A percentile compares a stretch with the other conserved stretches of the same genome.
Evolutionary conservation across 257 asterid species (phyloP).

Genomic region (Apocynum venetum): DNA sequence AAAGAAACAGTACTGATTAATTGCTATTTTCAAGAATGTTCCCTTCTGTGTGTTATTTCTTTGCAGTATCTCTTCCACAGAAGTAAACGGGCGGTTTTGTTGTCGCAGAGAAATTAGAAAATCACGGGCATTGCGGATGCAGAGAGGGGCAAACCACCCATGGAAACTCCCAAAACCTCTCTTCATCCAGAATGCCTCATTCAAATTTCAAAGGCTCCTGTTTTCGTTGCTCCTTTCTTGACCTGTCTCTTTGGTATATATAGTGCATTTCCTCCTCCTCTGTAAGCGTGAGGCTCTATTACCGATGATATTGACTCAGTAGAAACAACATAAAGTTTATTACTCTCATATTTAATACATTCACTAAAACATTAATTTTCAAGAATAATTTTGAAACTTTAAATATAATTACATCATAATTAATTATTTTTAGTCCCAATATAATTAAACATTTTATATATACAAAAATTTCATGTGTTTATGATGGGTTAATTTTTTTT

Average conservation of each 20-base stretch:
- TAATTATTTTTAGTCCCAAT: no score
- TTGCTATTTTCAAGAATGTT: background rate
- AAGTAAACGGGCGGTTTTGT: background rate
- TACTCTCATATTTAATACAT: no score
- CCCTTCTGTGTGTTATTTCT: background rate
- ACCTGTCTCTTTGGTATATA: no score
- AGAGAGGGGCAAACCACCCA: constrained; percentile 14
- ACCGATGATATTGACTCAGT: background rate
- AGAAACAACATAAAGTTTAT: background rate
- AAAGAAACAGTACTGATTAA: no score
- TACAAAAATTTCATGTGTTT: no score
- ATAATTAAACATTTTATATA: no score
- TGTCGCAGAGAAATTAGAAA: background rate
- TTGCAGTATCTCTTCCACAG: background rate
- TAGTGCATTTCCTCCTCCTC: no score
- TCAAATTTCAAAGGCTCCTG: constrained; percentile 5
- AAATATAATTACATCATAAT: no score
- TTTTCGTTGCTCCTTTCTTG: background rate
- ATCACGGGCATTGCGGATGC: constrained; percentile 2
- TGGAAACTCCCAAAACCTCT: background rate
- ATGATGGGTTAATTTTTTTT: no score
- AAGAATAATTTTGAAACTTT: no score
- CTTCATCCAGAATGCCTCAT: constrained; percentile 4
- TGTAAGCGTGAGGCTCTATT: background rate
- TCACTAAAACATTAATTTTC: no score